Conservation (phyloP, 768 basidiomycete genomes). For the Kwoniella dendrophila region DNA sequence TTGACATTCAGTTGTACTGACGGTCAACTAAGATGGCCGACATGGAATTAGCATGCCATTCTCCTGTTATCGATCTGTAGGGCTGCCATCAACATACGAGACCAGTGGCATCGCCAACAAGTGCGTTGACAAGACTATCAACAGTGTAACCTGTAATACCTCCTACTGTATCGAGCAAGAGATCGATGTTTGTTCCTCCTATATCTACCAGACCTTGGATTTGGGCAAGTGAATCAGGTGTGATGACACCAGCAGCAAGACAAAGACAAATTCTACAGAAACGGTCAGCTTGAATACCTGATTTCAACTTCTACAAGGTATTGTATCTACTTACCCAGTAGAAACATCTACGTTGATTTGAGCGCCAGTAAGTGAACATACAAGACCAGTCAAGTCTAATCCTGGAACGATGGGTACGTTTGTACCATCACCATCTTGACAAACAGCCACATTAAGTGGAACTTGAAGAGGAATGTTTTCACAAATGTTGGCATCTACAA, state of each 20-base stretch:
- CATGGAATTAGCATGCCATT: background rate
- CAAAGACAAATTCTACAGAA: background rate
- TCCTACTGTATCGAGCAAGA: background rate
- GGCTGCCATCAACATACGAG: background rate
- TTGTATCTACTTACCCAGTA: background rate
- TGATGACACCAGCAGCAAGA: slow-evolving; percentile 1
- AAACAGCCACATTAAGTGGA: background rate
- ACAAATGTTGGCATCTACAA: background rate
- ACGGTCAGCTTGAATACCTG: background rate
- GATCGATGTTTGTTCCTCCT: slow-evolving; percentile 1
- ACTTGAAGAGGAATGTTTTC: background rate
- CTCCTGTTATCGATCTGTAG: background rate
- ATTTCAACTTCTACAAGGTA: background rate
- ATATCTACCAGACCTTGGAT: background rate
- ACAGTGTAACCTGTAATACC: background rate
- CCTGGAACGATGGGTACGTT: background rate
- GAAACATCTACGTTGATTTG: background rate
- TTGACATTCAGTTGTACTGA: background rate
- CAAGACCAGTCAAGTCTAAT: slow-evolving; percentile 2
- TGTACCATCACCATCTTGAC: slow-evolving; percentile 1
- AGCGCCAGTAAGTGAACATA: background rate
- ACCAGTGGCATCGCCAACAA: background rate
- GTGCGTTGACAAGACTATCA: background rate
- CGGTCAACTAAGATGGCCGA: background rate
- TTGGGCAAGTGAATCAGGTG: background rate